Conservation (phyloP, 768 basidiomycete genomes). For the Boletus tomentosulus region DNA sequence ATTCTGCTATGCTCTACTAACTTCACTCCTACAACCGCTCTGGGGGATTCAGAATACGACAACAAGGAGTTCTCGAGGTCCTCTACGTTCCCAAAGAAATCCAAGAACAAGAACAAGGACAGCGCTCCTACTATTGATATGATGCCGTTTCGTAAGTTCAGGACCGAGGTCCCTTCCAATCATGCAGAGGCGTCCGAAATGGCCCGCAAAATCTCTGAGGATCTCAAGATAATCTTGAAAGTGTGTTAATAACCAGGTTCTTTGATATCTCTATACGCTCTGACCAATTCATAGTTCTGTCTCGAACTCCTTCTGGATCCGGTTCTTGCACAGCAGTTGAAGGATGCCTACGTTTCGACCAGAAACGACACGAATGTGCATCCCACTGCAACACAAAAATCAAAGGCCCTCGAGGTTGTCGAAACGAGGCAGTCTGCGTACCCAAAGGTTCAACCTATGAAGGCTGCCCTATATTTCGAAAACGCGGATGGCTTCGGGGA, state of each 20-base stretch:
- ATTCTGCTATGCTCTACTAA: conserved; percentile 13
- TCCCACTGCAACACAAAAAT: neutral
- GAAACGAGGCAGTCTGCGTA: conserved; percentile 29
- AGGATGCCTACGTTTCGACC: conserved; percentile 7
- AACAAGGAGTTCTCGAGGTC: conserved; percentile 3
- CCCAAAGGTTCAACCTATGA: too few relatives aligned
- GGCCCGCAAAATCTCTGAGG: conserved; percentile 12
- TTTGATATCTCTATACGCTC: too few relatives aligned
- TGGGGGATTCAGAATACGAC: conserved; percentile 4
- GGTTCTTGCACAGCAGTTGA: conserved; percentile 7
- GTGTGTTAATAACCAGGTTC: conserved; percentile 14
- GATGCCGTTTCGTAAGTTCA: conserved; percentile 29
- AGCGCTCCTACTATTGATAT: conserved; percentile 18
- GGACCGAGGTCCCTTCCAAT: conserved; percentile 23
- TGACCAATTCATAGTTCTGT: conserved; percentile 20
- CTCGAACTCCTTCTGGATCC: conserved; percentile 19
- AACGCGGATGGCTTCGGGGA: conserved; percentile 57
- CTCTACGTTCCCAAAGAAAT: conserved; percentile 8
- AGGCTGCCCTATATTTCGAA: too few relatives aligned
- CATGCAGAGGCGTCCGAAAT: conserved; percentile 15
- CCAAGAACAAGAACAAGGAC: conserved; percentile 16
- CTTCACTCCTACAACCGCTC: neutral
- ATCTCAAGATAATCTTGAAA: conserved; percentile 28
- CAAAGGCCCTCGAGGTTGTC: neutral
- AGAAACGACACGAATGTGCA: neutral